Conservation (phyloP, 2,329 filamentous ascomycete species). For the Sporothrix dimorphospora region DNA sequence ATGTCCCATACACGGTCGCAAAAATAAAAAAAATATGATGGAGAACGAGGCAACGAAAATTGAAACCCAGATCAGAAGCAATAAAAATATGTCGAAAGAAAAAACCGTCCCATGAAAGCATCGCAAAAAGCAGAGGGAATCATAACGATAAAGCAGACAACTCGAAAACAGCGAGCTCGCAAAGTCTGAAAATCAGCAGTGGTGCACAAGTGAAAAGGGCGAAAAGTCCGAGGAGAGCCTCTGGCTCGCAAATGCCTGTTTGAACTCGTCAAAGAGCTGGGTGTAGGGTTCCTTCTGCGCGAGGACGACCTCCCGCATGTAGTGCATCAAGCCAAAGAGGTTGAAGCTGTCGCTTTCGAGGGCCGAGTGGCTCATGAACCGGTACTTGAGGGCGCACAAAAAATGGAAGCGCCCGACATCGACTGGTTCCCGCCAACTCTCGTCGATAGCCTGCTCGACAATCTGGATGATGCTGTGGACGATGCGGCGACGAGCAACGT, state of each 20-base stretch:
- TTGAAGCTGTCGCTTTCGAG: neutral
- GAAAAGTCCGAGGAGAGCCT: neutral
- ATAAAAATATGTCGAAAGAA: neutral
- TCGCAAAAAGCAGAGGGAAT: neutral
- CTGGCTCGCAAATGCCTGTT: neutral
- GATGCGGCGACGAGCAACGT: neutral
- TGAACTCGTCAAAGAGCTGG: neutral
- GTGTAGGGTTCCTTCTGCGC: neutral
- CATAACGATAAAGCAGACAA: neutral
- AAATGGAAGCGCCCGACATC: neutral
- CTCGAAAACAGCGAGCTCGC: constrained; percentile 7
- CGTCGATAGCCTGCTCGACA: neutral
- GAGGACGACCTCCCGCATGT: neutral
- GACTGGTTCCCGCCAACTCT: neutral
- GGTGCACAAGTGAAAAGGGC: neutral
- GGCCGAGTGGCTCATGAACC: neutral
- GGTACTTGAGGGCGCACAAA: constrained; percentile 16
- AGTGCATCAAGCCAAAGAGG: neutral
- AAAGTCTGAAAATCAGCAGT: neutral
- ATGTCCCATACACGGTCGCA: neutral
- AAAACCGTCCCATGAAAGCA: constrained; percentile 2
- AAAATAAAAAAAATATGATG: neutral
- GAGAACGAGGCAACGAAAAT: neutral
- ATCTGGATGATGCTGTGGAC: neutral
- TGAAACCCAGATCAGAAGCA: neutral